Evolutionary conservation across 2,329 filamentous ascomycete genomes (phyloP).

Genomic region (Ascochyta viciae-villosae): DNA sequence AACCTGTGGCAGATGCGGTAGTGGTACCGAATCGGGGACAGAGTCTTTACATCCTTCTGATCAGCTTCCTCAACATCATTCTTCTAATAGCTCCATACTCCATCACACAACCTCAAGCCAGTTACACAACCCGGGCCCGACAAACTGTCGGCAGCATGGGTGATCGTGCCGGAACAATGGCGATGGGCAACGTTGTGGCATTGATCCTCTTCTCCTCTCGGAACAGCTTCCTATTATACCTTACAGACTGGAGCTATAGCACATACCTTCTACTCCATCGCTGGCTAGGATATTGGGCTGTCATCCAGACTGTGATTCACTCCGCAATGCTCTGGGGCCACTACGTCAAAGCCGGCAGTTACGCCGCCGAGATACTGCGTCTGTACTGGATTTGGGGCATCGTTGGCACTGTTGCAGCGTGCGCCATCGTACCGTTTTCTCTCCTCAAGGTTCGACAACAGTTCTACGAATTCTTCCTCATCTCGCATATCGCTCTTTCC

Average conservation of each 20-base stretch:
- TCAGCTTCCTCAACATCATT: neutral
- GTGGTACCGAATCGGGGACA: no score
- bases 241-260: conserved; percentile 48
- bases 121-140: neutral
- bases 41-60: neutral
- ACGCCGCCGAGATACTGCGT: conserved; percentile 21
- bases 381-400: conserved; percentile 48
- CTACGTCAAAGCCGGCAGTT: conserved; percentile 2
- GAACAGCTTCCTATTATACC: conserved; percentile 46
- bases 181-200: neutral
- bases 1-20: no score
- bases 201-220: conserved; percentile 20
- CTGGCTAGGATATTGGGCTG: conserved; percentile 27
- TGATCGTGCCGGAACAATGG: neutral
- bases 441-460: conserved; percentile 33
- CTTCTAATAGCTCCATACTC: neutral
- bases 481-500: conserved; percentile 35
- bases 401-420: conserved; percentile 40
- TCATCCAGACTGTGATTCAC: conserved; percentile 24
- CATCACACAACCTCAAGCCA: neutral
- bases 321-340: conserved; percentile 3
- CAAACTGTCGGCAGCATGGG: neutral
- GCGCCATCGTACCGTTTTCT: conserved; percentile 32
- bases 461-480: conserved; percentile 26
- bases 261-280: conserved; percentile 48